Evolutionary conservation across 2,329 filamentous ascomycete genomes (phyloP).

Genomic region (Fusarium tjaetaba): DNA sequence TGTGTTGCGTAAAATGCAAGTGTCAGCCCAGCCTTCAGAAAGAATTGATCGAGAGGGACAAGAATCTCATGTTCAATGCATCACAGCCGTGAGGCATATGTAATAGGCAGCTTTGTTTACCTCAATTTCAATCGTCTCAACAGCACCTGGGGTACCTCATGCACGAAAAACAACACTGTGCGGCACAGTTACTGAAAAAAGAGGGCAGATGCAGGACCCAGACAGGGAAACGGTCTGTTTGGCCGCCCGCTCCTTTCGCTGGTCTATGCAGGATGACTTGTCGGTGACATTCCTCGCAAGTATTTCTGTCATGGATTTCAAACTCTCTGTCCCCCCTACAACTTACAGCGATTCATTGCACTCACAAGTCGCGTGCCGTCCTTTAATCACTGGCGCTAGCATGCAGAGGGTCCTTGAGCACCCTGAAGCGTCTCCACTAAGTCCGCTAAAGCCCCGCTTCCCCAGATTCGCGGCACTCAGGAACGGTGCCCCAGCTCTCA

Average conservation of each 20-base stretch:
- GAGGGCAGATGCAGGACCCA: neutral
- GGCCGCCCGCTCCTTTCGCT: neutral
- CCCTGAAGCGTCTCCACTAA: constrained; percentile 29
- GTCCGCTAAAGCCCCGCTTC: constrained; percentile 30
- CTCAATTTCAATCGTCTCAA: neutral
- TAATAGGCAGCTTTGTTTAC: neutral
- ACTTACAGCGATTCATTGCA: constrained; percentile 6
- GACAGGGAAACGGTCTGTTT: neutral
- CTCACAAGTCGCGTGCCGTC: constrained; percentile 19
- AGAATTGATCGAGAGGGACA: neutral
- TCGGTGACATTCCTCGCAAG: neutral
- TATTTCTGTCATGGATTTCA: neutral
- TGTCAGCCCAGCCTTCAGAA: constrained; percentile 17
- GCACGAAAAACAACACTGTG: neutral
- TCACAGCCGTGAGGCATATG: neutral
- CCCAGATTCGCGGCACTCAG: constrained; percentile 34
- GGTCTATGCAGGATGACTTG: neutral
- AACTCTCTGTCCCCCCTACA: neutral
- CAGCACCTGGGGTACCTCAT: neutral
- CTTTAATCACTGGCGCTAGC: constrained; percentile 16
- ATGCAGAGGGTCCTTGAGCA: neutral
- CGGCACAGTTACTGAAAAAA: constrained; percentile 1
- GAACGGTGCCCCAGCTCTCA: constrained; percentile 2
- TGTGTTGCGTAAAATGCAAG: constrained; percentile 21
- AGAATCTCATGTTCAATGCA: constrained; percentile 5